phyloP scores from a whole-genome alignment of 306 rosid genomes.

The Erythrophleum fordii region DNA sequence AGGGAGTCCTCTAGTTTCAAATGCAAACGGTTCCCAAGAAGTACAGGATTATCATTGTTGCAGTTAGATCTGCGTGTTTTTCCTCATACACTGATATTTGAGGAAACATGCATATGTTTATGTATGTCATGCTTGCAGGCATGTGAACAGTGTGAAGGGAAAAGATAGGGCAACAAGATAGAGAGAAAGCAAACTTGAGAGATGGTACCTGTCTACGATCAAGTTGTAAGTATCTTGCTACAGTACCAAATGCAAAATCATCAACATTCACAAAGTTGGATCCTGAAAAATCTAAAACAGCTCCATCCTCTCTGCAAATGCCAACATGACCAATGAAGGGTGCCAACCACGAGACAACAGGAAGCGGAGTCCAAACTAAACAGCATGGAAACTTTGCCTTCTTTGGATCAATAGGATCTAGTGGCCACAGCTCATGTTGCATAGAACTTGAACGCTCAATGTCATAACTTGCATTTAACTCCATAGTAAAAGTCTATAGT shows the following conservation, averaged over 20 bases:
- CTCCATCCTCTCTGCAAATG: constrained; percentile 95
- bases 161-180: neutral
- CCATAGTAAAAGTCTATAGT: neutral
- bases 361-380: constrained; percentile 97
- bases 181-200: constrained; percentile 16
- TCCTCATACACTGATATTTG: neutral
- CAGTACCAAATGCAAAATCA: constrained; percentile 78
- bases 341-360: constrained; percentile 95
- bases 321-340: constrained; percentile 98
- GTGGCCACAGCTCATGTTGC: constrained; percentile 76
- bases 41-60: constrained; percentile 6
- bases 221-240: constrained; percentile 83
- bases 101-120: neutral
- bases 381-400: constrained; percentile 85
- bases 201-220: constrained; percentile 66
- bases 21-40: neutral
- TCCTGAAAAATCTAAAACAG: constrained; percentile 76
- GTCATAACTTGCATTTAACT: constrained; percentile 24
- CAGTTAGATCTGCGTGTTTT: neutral
- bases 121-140: neutral
- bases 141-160: constrained; percentile 22
- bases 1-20: neutral
- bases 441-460: constrained; percentile 7
- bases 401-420: constrained; percentile 67
- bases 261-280: constrained; percentile 70